phyloP scores from a whole-genome alignment of 805 yeast genomes.

The Monosporozyma solicola region DNA sequence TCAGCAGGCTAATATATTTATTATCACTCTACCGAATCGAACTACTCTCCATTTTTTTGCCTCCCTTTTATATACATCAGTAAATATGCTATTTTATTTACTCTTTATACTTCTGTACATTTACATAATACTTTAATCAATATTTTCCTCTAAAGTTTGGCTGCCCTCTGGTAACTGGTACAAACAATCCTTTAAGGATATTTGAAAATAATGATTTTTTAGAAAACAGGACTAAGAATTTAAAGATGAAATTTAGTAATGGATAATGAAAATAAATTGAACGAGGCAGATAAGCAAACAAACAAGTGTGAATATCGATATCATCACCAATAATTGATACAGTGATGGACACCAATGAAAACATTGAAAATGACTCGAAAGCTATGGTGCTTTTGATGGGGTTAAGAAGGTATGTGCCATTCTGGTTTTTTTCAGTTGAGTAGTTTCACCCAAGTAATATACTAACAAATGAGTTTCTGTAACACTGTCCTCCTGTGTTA shows the following conservation, averaged over 20 bases:
- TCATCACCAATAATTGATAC: not conserved
- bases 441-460: constrained; percentile 2
- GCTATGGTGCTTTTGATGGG: constrained; percentile 90
- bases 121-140: not conserved
- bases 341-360: not conserved
- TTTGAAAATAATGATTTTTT: not conserved
- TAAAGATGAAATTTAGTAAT: not conserved
- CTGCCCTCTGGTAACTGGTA: not conserved
- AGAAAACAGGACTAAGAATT: not conserved
- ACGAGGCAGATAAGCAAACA: not conserved
- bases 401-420: constrained; percentile 45
- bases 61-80: not conserved
- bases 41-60: not conserved
- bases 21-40: not conserved
- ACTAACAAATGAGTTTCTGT: not conserved
- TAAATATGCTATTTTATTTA: not conserved
- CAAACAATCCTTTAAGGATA: not conserved
- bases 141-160: not conserved
- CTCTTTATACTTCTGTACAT: constrained; percentile 3
- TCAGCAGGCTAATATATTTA: not conserved
- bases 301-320: constrained; percentile 1
- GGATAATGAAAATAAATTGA: not conserved
- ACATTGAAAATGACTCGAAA: constrained; percentile 38
- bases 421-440: not conserved
- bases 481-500: not conserved